A percentile compares a stretch with the other conserved stretches of the same genome.
These are phyloP conservation scores for Karstenula rhodostoma DNA, from an alignment of 2,329 filamentous ascomycete species.

Conservation along the genomic window DNA sequence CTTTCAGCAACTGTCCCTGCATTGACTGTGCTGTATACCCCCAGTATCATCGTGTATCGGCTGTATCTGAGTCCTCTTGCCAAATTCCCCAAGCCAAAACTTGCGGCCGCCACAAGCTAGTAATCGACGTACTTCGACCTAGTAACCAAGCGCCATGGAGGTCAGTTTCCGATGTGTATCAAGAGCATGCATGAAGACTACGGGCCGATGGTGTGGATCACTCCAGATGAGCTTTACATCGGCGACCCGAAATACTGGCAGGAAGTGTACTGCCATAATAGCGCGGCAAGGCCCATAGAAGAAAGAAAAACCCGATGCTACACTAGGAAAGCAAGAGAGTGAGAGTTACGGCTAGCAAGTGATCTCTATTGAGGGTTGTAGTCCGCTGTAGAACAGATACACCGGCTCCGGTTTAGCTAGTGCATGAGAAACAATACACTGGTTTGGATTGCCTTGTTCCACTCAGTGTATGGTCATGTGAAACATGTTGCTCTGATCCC, in stretches of 20 bases:
- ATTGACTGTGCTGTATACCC: slow-evolving; percentile 19
- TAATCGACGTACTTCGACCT: slow-evolving; percentile 23
- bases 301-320: slow-evolving; percentile 14
- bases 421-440: no score
- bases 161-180: slow-evolving; percentile 11
- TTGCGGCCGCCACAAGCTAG: slow-evolving; percentile 23
- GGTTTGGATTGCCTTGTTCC: no score
- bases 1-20: background rate
- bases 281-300: slow-evolving; percentile 17
- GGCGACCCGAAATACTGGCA: background rate
- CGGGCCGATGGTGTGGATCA: slow-evolving; percentile 20
- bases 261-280: slow-evolving; percentile 2
- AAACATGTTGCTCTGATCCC: no score
- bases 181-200: slow-evolving; percentile 4
- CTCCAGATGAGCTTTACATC: slow-evolving; percentile 21
- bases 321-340: slow-evolving; percentile 15
- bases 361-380: slow-evolving; percentile 3
- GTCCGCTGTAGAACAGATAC: background rate
- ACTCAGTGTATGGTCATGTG: no score
- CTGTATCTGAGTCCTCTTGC: slow-evolving; percentile 20
- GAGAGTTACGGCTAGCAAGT: slow-evolving; percentile 38
- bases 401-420: no score
- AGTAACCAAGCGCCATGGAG: slow-evolving; percentile 14
- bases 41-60: slow-evolving; percentile 17
- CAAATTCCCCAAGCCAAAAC: slow-evolving; percentile 24